Evolutionary conservation across 2,329 filamentous ascomycete species (phyloP), one percentile per base, ranked within the genome.

Genomic region (Corinectria fuckeliana): DNA sequence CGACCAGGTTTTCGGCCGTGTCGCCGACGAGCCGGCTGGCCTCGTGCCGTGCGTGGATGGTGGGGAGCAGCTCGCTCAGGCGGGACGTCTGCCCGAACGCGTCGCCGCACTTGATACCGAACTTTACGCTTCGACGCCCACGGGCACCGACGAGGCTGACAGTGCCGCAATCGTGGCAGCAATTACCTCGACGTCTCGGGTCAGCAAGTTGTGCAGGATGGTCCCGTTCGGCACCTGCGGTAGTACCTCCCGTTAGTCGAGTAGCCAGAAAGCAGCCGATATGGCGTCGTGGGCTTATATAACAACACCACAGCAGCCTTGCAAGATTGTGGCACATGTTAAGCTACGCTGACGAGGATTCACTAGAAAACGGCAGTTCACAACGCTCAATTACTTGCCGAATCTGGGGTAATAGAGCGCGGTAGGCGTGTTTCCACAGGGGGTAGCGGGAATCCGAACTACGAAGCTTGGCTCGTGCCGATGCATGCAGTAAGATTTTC

Each of bases 21-120:
- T 72, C 70, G 1, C 70, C 74, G 7, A 70, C 62, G n/a, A 71
- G 54, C 9, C 66, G 67, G 60, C 73, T 77, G 16, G 63, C 65
- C 1, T 65, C 26, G 44, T 63, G 61, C 25, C 72, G 63, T 1
- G 50, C 50, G 13, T 70, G 53, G 14, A 74, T 39, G 13, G 67
- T 65, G 5, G 70, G 66, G 2, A 65, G 14, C 16, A 75, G 63
- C 3, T 71, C 70, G 9, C 72, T 67, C 6, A 77, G 65, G 1
- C 64, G 67, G 4, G 65, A 56, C 1, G 66, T 50, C 8, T 72
- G 69, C 0, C 63, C 59, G 20, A 62, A 62, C 10, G 71, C 71
- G 48, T 80, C 78, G 38, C 72, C 61, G 62, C 77, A 79, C 34
- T 72, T 70, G 50, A 79, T 77, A 3, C 71, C 70, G 5, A 45